Base-by-base conservation (phyloP, 352 stramenopile species). In the Globisporangium spinosum region DNA sequence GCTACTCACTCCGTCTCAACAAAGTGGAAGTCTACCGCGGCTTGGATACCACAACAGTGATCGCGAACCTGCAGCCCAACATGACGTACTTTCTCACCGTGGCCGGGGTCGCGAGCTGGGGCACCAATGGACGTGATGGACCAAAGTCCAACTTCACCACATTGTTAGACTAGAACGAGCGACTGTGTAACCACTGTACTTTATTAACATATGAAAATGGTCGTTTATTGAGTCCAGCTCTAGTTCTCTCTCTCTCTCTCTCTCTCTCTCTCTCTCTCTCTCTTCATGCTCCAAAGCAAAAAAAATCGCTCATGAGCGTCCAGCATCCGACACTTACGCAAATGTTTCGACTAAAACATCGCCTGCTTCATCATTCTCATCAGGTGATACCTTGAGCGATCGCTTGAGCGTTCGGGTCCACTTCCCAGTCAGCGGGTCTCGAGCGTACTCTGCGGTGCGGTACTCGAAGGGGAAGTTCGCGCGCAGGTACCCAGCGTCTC, bases 1-100 rank as follows among this genome's bases (percentile, higher is more conserved):
- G 73, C 25, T 95, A 95, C 67, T 91, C 83, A 23, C 73, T 95
- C 49, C 77, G 79, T 0, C 71, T 95, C 5, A 95, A 95, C 61
- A 77, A 78, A 27, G 83, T 95, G 10, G 80, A 93, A 68, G 78
- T 91, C 4, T 92, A 91, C 63, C 83, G 84, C 10, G 84, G 82
- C 27, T 54, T 81, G 25, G 67, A 80, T 27, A 85, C 74, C 0
- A 74, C 62, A n/a, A 70, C 81, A 0, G 9, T 70, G 1, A 63
- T 95, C 58, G 56, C 68, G 0, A 75, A 75, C 10, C 63, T 95
- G 2, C 40, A 85, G 67, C 70, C 82, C 2, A 93, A 91, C 51
- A 69, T 84, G 34, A 95, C 83, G 7, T 95, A 93, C 64, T 95
- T 90, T 35, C 45, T 90, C 25, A 76, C 73, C 3, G 80, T 95